phyloP scores from a whole-genome alignment of 129 eudicot species.

The Apium graveolens region DNA sequence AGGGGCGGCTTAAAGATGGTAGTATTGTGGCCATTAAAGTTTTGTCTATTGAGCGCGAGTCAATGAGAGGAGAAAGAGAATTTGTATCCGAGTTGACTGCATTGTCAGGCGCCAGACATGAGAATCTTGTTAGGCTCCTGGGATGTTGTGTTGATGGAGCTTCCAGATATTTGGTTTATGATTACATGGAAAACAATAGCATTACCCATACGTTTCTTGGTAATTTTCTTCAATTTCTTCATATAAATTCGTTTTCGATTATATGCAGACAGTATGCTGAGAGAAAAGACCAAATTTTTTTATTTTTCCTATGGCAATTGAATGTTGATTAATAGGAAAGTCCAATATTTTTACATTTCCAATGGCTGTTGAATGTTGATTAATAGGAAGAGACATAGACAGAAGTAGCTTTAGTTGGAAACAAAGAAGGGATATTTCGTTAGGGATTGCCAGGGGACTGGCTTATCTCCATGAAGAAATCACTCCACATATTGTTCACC shows the following conservation, averaged over 20 bases:
- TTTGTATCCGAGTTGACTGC: conserved; percentile 73
- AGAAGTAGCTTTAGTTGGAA: conserved; percentile 53
- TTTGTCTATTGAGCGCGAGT: conserved; percentile 59
- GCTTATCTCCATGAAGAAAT: conserved; percentile 81
- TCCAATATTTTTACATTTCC: not conserved
- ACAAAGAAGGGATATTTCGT: conserved; percentile 37
- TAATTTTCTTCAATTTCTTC: conserved; percentile 21
- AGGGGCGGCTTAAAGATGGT: conserved; percentile 65
- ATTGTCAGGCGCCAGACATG: conserved; percentile 57
- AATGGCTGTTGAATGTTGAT: conserved; percentile 7
- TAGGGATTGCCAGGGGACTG: conserved; percentile 70
- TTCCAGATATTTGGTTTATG: conserved; percentile 59
- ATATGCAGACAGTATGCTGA: too few species aligned
- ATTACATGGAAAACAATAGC: conserved; percentile 83
- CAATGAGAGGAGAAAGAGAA: conserved; percentile 88
- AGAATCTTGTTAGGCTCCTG: conserved; percentile 61
- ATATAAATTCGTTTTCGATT: too few species aligned
- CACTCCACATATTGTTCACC: conserved; percentile 60
- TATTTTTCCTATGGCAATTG: not conserved
- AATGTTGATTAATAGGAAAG: conserved; percentile 3
- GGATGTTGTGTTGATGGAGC: conserved; percentile 80
- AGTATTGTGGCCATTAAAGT: conserved; percentile 65
- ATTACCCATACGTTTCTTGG: conserved; percentile 56
- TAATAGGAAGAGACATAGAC: conserved; percentile 44
- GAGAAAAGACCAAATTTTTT: not conserved